Base-by-base conservation (phyloP, 129 eudicot genomes). In the Pulicaria dysenterica region DNA sequence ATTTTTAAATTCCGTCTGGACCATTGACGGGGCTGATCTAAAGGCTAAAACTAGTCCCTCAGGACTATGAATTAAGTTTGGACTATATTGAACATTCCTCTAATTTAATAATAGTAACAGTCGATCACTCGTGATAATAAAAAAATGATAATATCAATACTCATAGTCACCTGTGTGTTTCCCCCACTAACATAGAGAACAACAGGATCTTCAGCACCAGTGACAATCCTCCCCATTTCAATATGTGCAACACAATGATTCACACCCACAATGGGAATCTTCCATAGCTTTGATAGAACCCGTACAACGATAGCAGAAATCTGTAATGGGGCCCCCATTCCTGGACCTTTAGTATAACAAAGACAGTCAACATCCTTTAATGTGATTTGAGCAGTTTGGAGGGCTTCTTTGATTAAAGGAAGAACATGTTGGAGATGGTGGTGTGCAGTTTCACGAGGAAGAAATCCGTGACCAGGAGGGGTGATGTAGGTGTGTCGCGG, bases 211-310 rank as follows among this genome's bases (percentile, higher is more conserved):
- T 76, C 86, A 19, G 96, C 98, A 8, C 98, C 98, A 14, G 96
- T 89, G 8, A 92, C 98, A 51, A 92, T 70, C 74, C 98, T 80
- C 24, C 98, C 98, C 98, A 92, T 92, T 67, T 92, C 98, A 77
- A 92, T 89, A 87, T 92, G 98, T 63, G 98, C 98, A 75, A 92
- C 96, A 73, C 96, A 92, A 54, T 92, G 98, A 76, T 92, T 92
- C 39, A 92, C 98, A 4, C 82, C 98, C 44, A 92, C 89, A 69
- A 92, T 89, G 3, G 98, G 98, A 78, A 89, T 92, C 77, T 89
- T 89, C 98, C 98, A 92, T 6, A 92, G 85, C 79, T 87, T 95
- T 13, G 98, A 89, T 46, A 92, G 85, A 58, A 92, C 84, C 49
- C 98, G 86, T 8, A 92, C 86, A 64, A 92, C 96, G 67, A 87